Percentiles rank a stretch among this genome's conserved stretches.
These are phyloP conservation scores for Coffea humblotiana DNA, from an alignment of 305 asterid species.

Conservation along the genomic window DNA sequence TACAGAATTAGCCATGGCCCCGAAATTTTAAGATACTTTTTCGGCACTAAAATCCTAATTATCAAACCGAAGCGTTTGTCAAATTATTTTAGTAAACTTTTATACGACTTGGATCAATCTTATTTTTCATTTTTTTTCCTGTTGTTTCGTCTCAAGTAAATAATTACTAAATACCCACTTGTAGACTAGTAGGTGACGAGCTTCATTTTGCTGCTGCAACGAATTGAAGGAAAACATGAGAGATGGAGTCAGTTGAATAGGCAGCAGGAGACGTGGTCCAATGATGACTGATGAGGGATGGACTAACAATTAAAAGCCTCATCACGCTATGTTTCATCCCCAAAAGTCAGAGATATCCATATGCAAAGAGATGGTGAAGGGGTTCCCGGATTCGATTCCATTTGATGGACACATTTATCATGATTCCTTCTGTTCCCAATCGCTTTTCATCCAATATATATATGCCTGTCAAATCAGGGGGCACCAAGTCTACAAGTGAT, in stretches of 20 bases:
- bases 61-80: neutral
- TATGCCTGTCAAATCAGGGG: constrained; percentile 8
- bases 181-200: no score
- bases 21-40: neutral
- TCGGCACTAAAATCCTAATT: neutral
- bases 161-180: no score
- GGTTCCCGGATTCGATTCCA: constrained; percentile 5
- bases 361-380: neutral
- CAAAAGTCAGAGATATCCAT: neutral
- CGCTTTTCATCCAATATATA: neutral
- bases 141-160: neutral
- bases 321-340: neutral
- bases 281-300: constrained; percentile 4
- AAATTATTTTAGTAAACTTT: neutral
- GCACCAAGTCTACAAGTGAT: neutral
- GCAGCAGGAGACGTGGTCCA: neutral
- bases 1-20: neutral
- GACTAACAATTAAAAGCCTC: neutral
- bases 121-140: no score
- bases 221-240: neutral
- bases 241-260: neutral
- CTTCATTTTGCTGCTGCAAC: no score
- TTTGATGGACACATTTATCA: constrained; percentile 15
- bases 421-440: constrained; percentile 24
- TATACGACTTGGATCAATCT: neutral